A percentile compares a stretch with the other conserved stretches of the same genome.
These are phyloP conservation scores for Pseudoneurospora amorphoporcata DNA, from an alignment of 495 filamentous ascomycete genomes.

Conservation along the genomic window DNA sequence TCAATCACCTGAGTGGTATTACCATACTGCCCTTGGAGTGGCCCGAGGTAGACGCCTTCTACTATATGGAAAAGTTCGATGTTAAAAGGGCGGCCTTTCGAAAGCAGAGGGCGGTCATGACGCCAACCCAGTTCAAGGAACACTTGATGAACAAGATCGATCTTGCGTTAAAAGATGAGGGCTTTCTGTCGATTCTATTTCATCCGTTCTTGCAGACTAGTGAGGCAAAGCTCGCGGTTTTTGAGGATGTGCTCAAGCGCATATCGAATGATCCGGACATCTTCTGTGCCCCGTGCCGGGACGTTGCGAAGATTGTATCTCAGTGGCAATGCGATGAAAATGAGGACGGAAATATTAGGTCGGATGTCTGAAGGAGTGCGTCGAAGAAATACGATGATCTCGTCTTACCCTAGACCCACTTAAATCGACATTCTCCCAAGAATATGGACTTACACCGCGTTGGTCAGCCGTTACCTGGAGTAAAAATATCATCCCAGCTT, in stretches of 20 bases:
- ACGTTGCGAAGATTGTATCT: slow-evolving; percentile 16
- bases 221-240: slow-evolving; percentile 17
- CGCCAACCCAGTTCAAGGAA: slow-evolving; percentile 8
- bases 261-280: slow-evolving; percentile 13
- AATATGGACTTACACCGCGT: background rate
- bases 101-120: slow-evolving; percentile 6
- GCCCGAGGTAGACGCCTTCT: slow-evolving; percentile 24
- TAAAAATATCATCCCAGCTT: background rate
- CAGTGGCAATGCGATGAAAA: slow-evolving; percentile 2
- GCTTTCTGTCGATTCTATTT: slow-evolving; percentile 23
- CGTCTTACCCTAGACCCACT: background rate
- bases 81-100: slow-evolving; percentile 6
- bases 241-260: slow-evolving; percentile 15
- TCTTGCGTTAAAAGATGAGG: slow-evolving; percentile 4
- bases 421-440: background rate
- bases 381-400: background rate
- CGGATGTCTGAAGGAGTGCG: background rate
- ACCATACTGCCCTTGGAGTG: slow-evolving; percentile 26
- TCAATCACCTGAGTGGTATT: slow-evolving; percentile 5
- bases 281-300: slow-evolving; percentile 19
- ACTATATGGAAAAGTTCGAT: slow-evolving; percentile 27
- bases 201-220: slow-evolving; percentile 21
- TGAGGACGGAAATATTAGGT: background rate
- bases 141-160: slow-evolving; percentile 18
- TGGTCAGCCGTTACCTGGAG: background rate